Conservation (phyloP, 2,329 filamentous ascomycete species). For the Microdochium paspali region DNA sequence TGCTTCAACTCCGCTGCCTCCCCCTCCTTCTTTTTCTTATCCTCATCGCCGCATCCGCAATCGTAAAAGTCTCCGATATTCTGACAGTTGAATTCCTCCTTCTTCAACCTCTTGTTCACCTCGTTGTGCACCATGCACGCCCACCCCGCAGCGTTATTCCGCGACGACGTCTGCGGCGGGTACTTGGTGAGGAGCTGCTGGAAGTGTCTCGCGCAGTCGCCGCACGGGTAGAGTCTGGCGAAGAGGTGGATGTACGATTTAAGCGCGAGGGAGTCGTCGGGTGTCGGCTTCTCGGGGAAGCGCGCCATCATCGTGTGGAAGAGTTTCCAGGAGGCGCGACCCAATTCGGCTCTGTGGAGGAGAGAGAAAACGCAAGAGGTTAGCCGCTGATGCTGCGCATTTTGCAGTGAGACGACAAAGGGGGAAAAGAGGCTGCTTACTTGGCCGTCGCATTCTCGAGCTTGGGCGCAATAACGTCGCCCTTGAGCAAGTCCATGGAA, state of each 20-base stretch:
- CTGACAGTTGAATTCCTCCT: constrained; percentile 54
- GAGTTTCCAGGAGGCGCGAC: constrained; percentile 60
- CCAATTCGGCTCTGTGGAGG: constrained; percentile 48
- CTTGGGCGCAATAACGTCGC: constrained; percentile 69
- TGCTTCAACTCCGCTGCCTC: constrained; percentile 19
- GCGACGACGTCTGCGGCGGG: constrained; percentile 55
- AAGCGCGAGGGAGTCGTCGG: constrained; percentile 53
- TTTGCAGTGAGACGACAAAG: too few relatives aligned
- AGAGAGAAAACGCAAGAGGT: background rate
- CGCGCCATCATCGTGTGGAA: constrained; percentile 63
- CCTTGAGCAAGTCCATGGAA: constrained; percentile 44
- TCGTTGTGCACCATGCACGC: constrained; percentile 59
- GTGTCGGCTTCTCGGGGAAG: constrained; percentile 55
- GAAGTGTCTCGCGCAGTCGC: constrained; percentile 61
- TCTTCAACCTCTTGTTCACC: constrained; percentile 55
- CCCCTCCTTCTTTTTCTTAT: constrained; percentile 29
- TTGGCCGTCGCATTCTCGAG: constrained; percentile 76
- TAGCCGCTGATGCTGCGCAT: too few relatives aligned
- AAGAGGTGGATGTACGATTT: constrained; percentile 58
- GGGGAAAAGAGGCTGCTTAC: too few relatives aligned
- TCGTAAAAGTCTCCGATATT: constrained; percentile 64
- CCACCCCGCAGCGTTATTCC: constrained; percentile 58
- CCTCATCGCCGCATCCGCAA: constrained; percentile 61
- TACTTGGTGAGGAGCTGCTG: constrained; percentile 50
- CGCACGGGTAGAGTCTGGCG: constrained; percentile 60